phyloP scores from a whole-genome alignment of 352 stramenopile genomes.

The Peronospora destructor region DNA sequence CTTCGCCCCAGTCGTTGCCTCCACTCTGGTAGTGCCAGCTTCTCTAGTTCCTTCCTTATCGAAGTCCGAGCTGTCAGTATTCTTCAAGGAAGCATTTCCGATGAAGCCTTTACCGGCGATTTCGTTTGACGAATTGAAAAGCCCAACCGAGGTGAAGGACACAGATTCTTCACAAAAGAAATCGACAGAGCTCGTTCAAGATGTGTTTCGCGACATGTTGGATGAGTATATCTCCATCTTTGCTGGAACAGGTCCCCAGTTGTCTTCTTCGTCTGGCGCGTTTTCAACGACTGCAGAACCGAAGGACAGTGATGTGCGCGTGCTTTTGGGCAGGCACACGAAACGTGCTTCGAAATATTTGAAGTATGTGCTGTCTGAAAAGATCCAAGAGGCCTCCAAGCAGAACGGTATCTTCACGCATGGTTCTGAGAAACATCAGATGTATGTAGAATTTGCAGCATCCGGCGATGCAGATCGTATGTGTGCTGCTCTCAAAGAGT shows the following conservation, averaged over 20 bases:
- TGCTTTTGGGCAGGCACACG: conserved; percentile 15
- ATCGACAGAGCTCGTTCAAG: conserved; percentile 18
- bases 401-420: conserved; percentile 68
- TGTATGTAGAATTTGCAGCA: conserved; percentile 37
- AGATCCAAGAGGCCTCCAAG: conserved; percentile 59
- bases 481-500: conserved; percentile 39
- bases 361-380: conserved; percentile 70
- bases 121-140: conserved; percentile 5
- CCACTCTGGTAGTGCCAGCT: not conserved
- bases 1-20: conserved; percentile 14
- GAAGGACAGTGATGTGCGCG: conserved; percentile 7
- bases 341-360: conserved; percentile 46
- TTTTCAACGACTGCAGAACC: conserved; percentile 9
- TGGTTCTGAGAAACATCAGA: conserved; percentile 54
- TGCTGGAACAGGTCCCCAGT: conserved; percentile 3
- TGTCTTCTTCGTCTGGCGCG: conserved; percentile 14
- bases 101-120: conserved; percentile 9
- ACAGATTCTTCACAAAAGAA: conserved; percentile 3
- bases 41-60: conserved; percentile 8
- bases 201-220: conserved; percentile 23
- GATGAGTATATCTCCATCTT: conserved; percentile 27
- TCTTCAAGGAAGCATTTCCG: conserved; percentile 37
- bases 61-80: conserved; percentile 28
- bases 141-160: conserved; percentile 5
- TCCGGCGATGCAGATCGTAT: conserved; percentile 51